Evolutionary conservation across 2,329 filamentous ascomycete species (phyloP).

Genomic region (Ophiocordyceps australis): DNA sequence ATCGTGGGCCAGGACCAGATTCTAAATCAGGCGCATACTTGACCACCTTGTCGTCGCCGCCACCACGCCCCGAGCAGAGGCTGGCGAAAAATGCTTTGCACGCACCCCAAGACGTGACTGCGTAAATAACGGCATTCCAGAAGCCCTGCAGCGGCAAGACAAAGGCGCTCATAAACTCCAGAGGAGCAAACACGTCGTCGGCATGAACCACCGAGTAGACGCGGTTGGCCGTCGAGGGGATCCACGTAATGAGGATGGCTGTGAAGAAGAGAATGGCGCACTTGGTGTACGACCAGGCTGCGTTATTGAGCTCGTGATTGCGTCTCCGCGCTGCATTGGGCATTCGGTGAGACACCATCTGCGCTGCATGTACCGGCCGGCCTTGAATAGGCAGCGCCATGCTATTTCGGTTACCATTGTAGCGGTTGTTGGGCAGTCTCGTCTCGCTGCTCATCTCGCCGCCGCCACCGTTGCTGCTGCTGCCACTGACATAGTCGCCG

Average conservation of each 20-base stretch:
- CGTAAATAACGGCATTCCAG: conserved; percentile 70
- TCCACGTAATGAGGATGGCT: conserved; percentile 55
- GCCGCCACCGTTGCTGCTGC: conserved; percentile 33
- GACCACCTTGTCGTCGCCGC: too few species aligned
- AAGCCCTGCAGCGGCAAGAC: conserved; percentile 70
- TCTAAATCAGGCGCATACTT: too few species aligned
- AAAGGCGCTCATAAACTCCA: conserved; percentile 54
- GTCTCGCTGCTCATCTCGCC: conserved; percentile 11
- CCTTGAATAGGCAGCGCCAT: too few species aligned
- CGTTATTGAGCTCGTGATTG: conserved; percentile 37
- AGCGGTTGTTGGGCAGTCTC: conserved; percentile 10
- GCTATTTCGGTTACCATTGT: conserved; percentile 5
- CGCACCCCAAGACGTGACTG: conserved; percentile 48
- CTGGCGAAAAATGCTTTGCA: too few species aligned
- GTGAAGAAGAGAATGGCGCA: conserved; percentile 55
- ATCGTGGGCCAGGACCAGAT: too few species aligned
- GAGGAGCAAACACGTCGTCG: conserved; percentile 29
- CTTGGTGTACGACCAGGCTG: conserved; percentile 52
- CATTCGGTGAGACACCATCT: conserved; percentile 5
- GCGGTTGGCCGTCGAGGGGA: conserved; percentile 61
- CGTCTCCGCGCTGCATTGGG: conserved; percentile 14
- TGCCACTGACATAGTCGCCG: conserved; percentile 6
- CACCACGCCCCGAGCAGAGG: too few species aligned
- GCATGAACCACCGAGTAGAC: conserved; percentile 49
- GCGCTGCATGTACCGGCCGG: too few species aligned